Conservation (phyloP, 2,329 filamentous ascomycete genomes). For the Fusarium sp. region DNA sequence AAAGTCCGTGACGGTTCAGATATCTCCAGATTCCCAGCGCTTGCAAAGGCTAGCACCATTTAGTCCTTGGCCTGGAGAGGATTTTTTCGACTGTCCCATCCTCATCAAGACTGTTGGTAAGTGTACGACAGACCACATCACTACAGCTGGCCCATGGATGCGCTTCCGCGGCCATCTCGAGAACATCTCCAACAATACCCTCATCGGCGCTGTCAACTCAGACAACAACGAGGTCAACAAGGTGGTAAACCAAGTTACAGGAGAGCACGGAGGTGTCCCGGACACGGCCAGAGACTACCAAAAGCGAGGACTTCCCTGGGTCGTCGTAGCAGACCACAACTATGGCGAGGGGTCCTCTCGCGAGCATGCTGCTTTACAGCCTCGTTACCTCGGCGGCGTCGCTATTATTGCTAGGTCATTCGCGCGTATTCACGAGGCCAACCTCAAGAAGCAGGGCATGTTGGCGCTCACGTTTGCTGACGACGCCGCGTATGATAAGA, state of each 20-base stretch:
- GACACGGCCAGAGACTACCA: conserved; percentile 15
- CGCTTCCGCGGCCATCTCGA: conserved; percentile 99
- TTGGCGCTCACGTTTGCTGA: conserved; percentile 73
- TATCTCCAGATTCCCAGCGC: conserved; percentile 32
- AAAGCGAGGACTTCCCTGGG: conserved; percentile 64
- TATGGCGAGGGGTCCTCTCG: conserved; percentile 88
- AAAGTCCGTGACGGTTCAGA: conserved; percentile 30
- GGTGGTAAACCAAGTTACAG: conserved; percentile 8
- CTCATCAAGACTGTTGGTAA: conserved; percentile 96
- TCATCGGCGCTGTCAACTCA: conserved; percentile 93
- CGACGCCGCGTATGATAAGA: conserved; percentile 80
- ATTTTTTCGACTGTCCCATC: conserved; percentile 72
- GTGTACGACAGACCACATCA: conserved; percentile 98
- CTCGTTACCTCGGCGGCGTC: conserved; percentile 83
- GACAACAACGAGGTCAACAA: conserved; percentile 90
- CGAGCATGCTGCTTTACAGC: conserved; percentile 89
- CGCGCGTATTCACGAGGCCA: conserved; percentile 92
- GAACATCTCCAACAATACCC: conserved; percentile 96
- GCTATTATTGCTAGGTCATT: conserved; percentile 85
- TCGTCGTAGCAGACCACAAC: conserved; percentile 73
- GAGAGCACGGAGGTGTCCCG: background rate
- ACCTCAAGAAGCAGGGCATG: conserved; percentile 83
- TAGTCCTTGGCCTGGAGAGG: conserved; percentile 44
- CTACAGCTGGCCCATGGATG: conserved; percentile 93
- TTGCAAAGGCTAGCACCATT: conserved; percentile 47